Evolutionary conservation across 176 grass and related monocot species (phyloP), one percentile per base, ranked within the genome.

Genomic region (Carex myosuroides): DNA sequence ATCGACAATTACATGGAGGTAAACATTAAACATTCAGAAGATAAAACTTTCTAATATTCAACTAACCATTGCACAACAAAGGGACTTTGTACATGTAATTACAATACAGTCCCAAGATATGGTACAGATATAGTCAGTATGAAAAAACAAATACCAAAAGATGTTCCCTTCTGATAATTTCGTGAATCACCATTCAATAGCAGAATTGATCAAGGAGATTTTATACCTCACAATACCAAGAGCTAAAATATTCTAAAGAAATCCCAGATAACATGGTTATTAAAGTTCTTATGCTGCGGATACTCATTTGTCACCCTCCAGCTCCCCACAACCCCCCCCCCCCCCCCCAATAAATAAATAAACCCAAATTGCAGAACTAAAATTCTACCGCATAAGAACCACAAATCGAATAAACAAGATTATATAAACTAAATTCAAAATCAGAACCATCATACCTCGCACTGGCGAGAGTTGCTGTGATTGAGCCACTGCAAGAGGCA

Each of bases 401-500:
- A 8, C 44, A 21, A 61, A 22, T 22, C n/a, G 59, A 61, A 32
- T 26, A 66, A 66, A 66, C 29, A 30, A 16, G 18, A 52, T 60
- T n/a, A 79, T 52, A 39, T 2, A 35, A 62, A 9, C 1, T 4
- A 33, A n/a, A 33, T 32, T 59, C 14, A 17, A 81, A 79, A 65
- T 41, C 62, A 42, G 0, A 8, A 30, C 66, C 48, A 41, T 1
- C 24, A 22, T 85, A 99, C 97, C 97, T 99, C 97, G 93, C 97
- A 99, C 88, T 96, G 97, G 62, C 93, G 97, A 60, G 97, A 94
- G 90, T 96, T 96, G 87, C 97, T 99, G 84, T 99, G 97, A 83
- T 92, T 91, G 41, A 99, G 90, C 97, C 97, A 99, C 93, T 99
- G 97, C 6, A 99, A 89, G 81, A 99, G 97, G 91, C 97, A 99